Conservation (phyloP, 805 yeast species). For the Maudiozyma saulgeensis region DNA sequence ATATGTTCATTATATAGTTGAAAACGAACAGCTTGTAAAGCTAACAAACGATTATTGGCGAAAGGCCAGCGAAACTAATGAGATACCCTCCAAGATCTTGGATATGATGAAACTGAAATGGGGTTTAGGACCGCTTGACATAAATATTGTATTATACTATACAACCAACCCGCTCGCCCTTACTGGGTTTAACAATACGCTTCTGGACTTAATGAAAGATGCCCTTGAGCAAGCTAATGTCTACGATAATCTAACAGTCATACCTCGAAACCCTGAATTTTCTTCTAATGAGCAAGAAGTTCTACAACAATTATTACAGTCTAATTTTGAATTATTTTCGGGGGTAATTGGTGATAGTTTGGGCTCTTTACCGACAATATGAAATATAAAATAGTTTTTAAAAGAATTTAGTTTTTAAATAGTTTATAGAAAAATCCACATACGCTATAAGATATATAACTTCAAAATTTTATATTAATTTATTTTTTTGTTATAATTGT, state of each 20-base stretch:
- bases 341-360: conserved; percentile 1
- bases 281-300: background rate
- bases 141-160: background rate
- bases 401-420: too few species aligned
- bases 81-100: background rate
- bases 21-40: background rate
- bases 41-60: conserved; percentile 7
- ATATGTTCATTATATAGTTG: conserved; percentile 6
- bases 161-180: background rate
- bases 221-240: background rate
- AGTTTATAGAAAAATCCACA: too few species aligned
- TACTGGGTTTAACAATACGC: background rate
- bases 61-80: background rate
- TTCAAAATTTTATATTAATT: too few species aligned
- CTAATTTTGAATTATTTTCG: conserved; percentile 2
- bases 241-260: background rate
- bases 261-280: background rate
- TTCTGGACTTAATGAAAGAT: background rate
- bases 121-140: conserved; percentile 1
- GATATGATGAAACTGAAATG: conserved; percentile 3
- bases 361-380: background rate
- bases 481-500: too few species aligned
- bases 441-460: too few species aligned
- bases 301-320: conserved; percentile 1
- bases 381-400: background rate